A percentile compares a stretch with the other conserved stretches of the same genome.
These are phyloP conservation scores for Pseudogymnoascus sp. DNA, from an alignment of 2,329 filamentous ascomycete genomes.

Conservation along the genomic window DNA sequence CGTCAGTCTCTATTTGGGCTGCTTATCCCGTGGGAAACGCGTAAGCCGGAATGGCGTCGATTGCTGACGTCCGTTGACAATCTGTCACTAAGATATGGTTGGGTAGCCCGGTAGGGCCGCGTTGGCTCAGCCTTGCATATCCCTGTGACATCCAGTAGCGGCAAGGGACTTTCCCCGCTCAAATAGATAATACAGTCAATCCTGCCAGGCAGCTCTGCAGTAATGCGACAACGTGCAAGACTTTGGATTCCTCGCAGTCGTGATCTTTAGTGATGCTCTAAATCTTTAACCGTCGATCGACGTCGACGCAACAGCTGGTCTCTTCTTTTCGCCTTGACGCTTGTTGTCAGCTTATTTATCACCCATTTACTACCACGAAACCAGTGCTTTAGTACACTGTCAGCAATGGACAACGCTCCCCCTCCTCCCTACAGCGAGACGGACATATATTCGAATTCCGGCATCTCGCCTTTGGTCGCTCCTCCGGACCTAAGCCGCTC, in stretches of 20 bases:
- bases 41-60: neutral
- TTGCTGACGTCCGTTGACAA: neutral
- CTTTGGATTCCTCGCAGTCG: neutral
- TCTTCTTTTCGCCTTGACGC: neutral
- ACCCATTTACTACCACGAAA: neutral
- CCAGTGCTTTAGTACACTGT: neutral
- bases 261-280: constrained; percentile 2
- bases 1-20: neutral
- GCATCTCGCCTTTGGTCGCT: constrained; percentile 21
- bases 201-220: constrained; percentile 4
- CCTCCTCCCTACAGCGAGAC: constrained; percentile 52
- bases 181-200: constrained; percentile 6
- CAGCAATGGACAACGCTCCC: constrained; percentile 31
- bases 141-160: constrained; percentile 1
- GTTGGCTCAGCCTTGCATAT: constrained; percentile 1
- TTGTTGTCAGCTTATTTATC: neutral
- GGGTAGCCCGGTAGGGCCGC: neutral
- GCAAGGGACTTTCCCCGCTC: constrained; percentile 3
- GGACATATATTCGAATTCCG: constrained; percentile 43
- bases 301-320: neutral
- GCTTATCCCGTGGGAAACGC: neutral
- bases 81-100: neutral
- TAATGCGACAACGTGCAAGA: constrained; percentile 2
- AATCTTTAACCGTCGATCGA: neutral
- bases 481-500: constrained; percentile 17